phyloP scores from a whole-genome alignment of 176 grass and related monocot species.

The Oryza punctata region DNA sequence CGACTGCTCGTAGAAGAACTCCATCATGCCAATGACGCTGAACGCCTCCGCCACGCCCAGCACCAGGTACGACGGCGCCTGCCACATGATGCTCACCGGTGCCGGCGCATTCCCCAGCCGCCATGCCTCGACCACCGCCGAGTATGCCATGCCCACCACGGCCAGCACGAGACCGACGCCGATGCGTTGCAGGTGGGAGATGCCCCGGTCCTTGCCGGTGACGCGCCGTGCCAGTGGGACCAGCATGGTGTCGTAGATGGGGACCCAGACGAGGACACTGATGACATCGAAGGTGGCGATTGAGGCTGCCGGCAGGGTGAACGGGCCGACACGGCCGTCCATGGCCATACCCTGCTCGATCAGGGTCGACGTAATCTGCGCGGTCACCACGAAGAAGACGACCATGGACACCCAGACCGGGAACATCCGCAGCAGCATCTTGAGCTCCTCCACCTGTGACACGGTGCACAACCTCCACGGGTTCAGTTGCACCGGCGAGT shows the following conservation, averaged over 20 bases:
- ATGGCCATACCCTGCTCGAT: slow-evolving; percentile 42
- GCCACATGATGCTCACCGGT: no score
- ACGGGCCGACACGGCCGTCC: slow-evolving; percentile 33
- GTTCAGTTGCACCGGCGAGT: background rate
- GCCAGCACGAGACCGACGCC: slow-evolving; percentile 36
- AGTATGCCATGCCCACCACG: slow-evolving; percentile 26
- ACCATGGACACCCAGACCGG: slow-evolving; percentile 45
- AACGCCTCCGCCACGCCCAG: no score
- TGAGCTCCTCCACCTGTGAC: slow-evolving; percentile 57
- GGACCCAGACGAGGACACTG: slow-evolving; percentile 27
- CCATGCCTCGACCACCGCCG: slow-evolving; percentile 27
- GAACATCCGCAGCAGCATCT: slow-evolving; percentile 46
- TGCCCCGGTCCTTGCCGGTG: slow-evolving; percentile 38
- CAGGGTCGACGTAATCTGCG: slow-evolving; percentile 42
- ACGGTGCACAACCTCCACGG: slow-evolving; percentile 49
- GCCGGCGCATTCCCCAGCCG: background rate
- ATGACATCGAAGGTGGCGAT: slow-evolving; percentile 29
- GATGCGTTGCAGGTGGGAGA: slow-evolving; percentile 39
- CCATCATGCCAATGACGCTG: no score
- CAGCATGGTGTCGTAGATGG: slow-evolving; percentile 34
- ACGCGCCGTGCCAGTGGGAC: slow-evolving; percentile 26
- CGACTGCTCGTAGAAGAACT: slow-evolving; percentile 52
- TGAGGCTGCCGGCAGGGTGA: slow-evolving; percentile 39
- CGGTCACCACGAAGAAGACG: slow-evolving; percentile 33
- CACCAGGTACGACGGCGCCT: no score